A percentile compares a stretch with the other conserved stretches of the same genome.
These are phyloP conservation scores for Phytophthora colocasiae DNA, from an alignment of 352 stramenopile genomes.

Conservation along the genomic window DNA sequence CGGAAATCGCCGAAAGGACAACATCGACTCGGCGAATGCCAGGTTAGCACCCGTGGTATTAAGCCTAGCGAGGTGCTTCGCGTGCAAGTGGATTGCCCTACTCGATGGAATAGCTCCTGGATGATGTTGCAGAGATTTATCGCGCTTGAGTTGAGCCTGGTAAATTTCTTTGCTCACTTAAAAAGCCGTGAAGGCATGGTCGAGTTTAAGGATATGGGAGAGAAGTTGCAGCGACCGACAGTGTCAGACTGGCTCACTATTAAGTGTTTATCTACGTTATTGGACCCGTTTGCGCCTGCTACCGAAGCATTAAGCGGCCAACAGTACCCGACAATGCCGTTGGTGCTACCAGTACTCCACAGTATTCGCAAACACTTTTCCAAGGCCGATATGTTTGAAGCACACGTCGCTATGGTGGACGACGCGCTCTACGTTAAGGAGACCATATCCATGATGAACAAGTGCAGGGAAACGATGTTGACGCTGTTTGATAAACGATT, in stretches of 20 bases:
- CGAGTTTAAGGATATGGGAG: slow-evolving; percentile 9
- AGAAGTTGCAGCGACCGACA: slow-evolving; percentile 4
- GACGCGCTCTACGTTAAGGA: neutral
- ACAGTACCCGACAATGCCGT: slow-evolving; percentile 14
- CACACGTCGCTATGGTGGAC: neutral
- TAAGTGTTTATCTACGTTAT: slow-evolving; percentile 3
- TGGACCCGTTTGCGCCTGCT: slow-evolving; percentile 7
- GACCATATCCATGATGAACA: slow-evolving; percentile 24
- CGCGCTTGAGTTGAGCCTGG: neutral
- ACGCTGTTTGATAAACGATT: slow-evolving; percentile 13
- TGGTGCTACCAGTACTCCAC: slow-evolving; percentile 6
- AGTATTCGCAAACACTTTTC: slow-evolving; percentile 5
- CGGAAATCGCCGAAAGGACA: slow-evolving; percentile 22
- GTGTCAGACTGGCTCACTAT: slow-evolving; percentile 10
- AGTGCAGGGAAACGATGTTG: slow-evolving; percentile 2
- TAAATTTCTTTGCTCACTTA: slow-evolving; percentile 9
- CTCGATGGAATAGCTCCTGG: slow-evolving; percentile 19
- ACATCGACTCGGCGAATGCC: slow-evolving; percentile 1
- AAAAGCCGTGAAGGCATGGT: neutral
- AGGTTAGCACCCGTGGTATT: neutral
- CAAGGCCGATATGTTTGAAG: slow-evolving; percentile 13
- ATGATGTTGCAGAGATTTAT: slow-evolving; percentile 16
- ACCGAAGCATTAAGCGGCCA: neutral
- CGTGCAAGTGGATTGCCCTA: slow-evolving; percentile 11
- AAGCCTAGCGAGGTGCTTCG: neutral